Evolutionary conservation across 176 grass and related monocot species (phyloP), one percentile per base, ranked within the genome.

Genomic region (Oryza punctata): DNA sequence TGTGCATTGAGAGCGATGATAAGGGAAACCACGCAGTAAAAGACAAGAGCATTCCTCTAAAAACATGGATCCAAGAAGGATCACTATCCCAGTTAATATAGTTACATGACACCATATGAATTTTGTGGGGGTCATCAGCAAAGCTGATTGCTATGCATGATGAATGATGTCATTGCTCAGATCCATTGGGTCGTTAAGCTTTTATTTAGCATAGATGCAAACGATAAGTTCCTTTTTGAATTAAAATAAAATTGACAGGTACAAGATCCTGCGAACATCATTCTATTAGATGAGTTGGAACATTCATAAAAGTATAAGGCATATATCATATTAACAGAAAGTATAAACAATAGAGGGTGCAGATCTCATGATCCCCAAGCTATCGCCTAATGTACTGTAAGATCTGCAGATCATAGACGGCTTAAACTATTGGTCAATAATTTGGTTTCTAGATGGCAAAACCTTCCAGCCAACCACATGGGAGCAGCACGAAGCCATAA

Each of bases 311-410:
- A 79, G 76, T 26, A 37, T 30, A 25, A 33, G 61, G 70, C 52
- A 57, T 61, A 81, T 67, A 64, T 77, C 64, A 73, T 77, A 54
- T 41, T 70, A 63, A 59, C 23, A 25, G 14, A 33, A 46, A 9
- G 6, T 7, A 82, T 93, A 87, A 93, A 90, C 73, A 95, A 92
- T 10, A 19, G 66, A 49, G 71, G 77, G 69, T 47, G 86, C 81
- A 65, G 79, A 75, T 79, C 69, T 28, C 87, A 86, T 88, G 82
- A 52, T 76, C 79, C 78, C 75, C 29, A 78, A 78, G 74, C 80
- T 81, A 66, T 59, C 41, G 64, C 85, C 23, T 27, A 69, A 85
- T 82, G 70, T 27, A 69, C 80, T 78, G 70, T 35, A 86, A 74
- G 63, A 87, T 52, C 40, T 81, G 44, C 25, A 76, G 65, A 76